Evolutionary conservation across 768 basidiomycete genomes (phyloP), one percentile per base, ranked within the genome.

Genomic region (Astraeus odoratus): DNA sequence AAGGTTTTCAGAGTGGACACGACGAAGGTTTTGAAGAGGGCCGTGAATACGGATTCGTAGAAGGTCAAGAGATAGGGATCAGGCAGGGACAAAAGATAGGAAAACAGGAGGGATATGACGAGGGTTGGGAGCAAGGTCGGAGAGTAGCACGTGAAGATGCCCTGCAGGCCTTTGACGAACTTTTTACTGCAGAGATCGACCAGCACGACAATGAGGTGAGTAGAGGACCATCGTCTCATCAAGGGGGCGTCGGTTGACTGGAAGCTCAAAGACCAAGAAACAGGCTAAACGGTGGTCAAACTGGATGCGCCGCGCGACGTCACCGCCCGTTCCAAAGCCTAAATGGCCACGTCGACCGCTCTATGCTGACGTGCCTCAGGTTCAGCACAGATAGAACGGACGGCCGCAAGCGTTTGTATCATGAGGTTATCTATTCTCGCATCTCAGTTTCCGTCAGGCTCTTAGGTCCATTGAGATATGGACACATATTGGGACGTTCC

Each of bases 151-250:
- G 77, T 24, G 60, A 64, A 36, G 72, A 70, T 50, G 80, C 78
- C 1, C 48, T 79, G 22, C 71, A 74, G 40, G 77, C 76, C 8
- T 79, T 83, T 62, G 77, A 83, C 57, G 67, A 67, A 30, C 77
- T 80, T 59, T 59, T 80, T 43, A 64, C 65, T 19, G 61, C 70
- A 52, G 74, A 80, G 48, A 59, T 66, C 49, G 65, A 65, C 49
- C 55, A 56, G 8, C 44, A 41, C 1, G 57, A 58, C 26, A 38
- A 44, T 8, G 48, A 43, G 48, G 61, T 63, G 22, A 61, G 61
- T 63, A 9, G 37, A 31, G n/a, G 19, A 22, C 4, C 10, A 3
- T 20, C 34, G 9, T 37, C 15, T 2, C 24, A 5, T 25, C n/a
- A 9, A 23, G 25, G 38, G 10, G 3, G 22, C 16, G 1, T 25